Evolutionary conservation across 1,139 yeast species (phyloP), one percentile per base, ranked within the genome.

Genomic region (Meyerozyma elateridarum): DNA sequence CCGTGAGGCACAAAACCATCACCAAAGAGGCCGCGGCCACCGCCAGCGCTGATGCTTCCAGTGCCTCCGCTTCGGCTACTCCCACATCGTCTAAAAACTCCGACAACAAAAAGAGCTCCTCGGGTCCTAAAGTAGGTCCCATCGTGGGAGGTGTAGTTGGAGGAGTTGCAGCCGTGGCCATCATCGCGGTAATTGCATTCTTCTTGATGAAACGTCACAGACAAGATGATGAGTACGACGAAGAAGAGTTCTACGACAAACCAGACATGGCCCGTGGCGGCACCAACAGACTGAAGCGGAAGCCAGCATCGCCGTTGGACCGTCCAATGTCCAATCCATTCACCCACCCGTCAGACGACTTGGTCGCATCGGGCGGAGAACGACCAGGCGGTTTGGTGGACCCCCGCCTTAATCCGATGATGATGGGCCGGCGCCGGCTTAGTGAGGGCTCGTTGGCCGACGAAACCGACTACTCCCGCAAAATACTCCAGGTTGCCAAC

Each of bases 391-490:
- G 52, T 17, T 50, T 63, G 33, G 56, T 55, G 4, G 76, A 69
- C 54, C 85, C 81, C 29, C 64, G 85, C 38, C 59, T 79, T 40
- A 77, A 79, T 49, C 84, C 85, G 2, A 66, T 74, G 29, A 75
- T 81, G 79, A 64, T 82, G 56, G 87, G 85, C 16, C 76, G 85
- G 52, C 73, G 87, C 40, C 67, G 93, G 41, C 61, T 82, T 36
- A 73, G 82, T 37, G 88, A 81, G 49, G 89, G 88, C 9, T 73
- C 84, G 15, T 64, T 83, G 40, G 89, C 87, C 9, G 93, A 83
- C 52, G 88, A 82, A 42, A 73, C 84, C 8, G 91, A 83, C 52
- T 82, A 82, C 56, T 71, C 82, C 30, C 67, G 88, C 44, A 81
- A 82, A 56, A 76, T 81, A 20, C 61, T 83, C 35, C 77, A 80